A percentile compares a stretch with the other conserved stretches of the same genome.
These are phyloP conservation scores for Cocos nucifera DNA, from an alignment of 176 grass and related monocot genomes.

Conservation along the genomic window DNA sequence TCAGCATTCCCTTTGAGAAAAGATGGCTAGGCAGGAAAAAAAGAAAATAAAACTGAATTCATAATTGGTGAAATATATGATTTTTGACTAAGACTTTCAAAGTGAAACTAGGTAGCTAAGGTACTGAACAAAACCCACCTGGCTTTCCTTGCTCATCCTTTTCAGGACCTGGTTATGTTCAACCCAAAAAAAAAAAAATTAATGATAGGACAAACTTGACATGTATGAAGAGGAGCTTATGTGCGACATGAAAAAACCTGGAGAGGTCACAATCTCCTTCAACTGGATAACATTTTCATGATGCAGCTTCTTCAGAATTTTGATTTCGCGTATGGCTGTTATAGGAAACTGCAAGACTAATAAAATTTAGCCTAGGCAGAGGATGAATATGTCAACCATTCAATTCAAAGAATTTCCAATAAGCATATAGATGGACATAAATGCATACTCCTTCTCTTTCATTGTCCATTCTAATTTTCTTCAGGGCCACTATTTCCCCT, in stretches of 20 bases:
- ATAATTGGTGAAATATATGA: no score
- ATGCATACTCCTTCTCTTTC: constrained; percentile 74
- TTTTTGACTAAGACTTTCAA: no score
- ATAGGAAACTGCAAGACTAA: constrained; percentile 60
- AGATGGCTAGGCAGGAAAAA: not conserved
- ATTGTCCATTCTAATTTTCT: constrained; percentile 97
- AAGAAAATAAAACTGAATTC: not conserved
- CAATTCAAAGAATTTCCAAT: not conserved
- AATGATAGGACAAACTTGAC: no score
- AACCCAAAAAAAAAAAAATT: no score
- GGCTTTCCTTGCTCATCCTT: constrained; percentile 87
- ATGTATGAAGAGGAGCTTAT: no score
- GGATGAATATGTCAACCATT: not conserved
- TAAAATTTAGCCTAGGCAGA: not conserved
- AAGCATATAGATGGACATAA: not conserved
- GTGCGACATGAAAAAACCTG: constrained; percentile 28
- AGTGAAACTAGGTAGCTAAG: no score
- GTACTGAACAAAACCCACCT: constrained; percentile 27
- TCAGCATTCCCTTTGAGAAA: not conserved
- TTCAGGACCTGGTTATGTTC: constrained; percentile 44
- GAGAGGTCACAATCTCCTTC: constrained; percentile 91
- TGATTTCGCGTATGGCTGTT: constrained; percentile 89
- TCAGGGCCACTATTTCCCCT: constrained; percentile 79
- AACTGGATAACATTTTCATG: constrained; percentile 88
- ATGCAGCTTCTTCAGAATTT: constrained; percentile 90